phyloP scores from a whole-genome alignment of 371 early-diverging fungal genomes.

The Saksenaea vasiformis region DNA sequence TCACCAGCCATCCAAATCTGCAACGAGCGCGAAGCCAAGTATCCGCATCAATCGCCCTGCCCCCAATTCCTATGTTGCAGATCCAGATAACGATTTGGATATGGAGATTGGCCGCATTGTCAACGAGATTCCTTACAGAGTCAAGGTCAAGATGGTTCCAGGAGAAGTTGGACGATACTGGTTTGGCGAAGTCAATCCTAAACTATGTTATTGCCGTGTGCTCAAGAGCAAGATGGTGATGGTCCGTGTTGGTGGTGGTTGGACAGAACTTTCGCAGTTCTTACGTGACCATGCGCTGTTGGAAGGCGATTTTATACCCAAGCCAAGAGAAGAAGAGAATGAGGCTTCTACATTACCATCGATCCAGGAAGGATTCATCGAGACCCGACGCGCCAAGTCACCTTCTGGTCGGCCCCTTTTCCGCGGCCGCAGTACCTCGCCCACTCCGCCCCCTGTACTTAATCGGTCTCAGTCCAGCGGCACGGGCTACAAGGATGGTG shows the following conservation, averaged over 20 bases:
- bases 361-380: slow-evolving; percentile 48
- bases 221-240: slow-evolving; percentile 71
- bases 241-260: slow-evolving; percentile 84
- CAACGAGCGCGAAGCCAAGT: slow-evolving; percentile 12
- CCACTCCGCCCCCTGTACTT: slow-evolving; percentile 7
- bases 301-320: slow-evolving; percentile 48
- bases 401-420: slow-evolving; percentile 11
- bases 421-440: not conserved
- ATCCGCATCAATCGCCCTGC: slow-evolving; percentile 5
- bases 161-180: slow-evolving; percentile 72
- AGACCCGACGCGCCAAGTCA: slow-evolving; percentile 28
- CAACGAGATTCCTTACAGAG: slow-evolving; percentile 55
- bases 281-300: slow-evolving; percentile 46
- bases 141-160: slow-evolving; percentile 52
- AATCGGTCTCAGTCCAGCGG: slow-evolving; percentile 14
- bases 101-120: slow-evolving; percentile 72
- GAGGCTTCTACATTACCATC: slow-evolving; percentile 19
- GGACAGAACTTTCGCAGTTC: slow-evolving; percentile 69
- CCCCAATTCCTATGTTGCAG: slow-evolving; percentile 57
- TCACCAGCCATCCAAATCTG: slow-evolving; percentile 38
- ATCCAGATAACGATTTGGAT: slow-evolving; percentile 72
- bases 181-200: slow-evolving; percentile 74
- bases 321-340: slow-evolving; percentile 25
- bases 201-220: slow-evolving; percentile 73
- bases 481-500: slow-evolving; percentile 45